Evolutionary conservation across 768 basidiomycete species (phyloP), one percentile per base, ranked within the genome.

Genomic region (Lactarius hatsudake): DNA sequence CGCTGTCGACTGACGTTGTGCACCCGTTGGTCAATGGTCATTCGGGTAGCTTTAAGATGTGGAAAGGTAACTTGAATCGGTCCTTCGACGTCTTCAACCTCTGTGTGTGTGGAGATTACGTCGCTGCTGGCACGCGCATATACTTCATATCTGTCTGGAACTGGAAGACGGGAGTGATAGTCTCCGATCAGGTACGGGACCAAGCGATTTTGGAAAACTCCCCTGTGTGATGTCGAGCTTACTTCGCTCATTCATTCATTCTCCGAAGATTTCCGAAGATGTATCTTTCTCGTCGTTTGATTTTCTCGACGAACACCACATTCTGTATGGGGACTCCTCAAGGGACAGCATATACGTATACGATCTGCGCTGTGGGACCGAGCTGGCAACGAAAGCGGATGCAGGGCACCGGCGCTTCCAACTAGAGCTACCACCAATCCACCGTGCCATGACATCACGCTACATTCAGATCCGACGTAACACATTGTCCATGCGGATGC

Each of bases 271-370:
- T 15, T 45, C 66, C 0, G 32, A 32, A 32, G 30, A 63, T 6
- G 58, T 55, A 8, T 9, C 8, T 4, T 67, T 63, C 53, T 64
- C 62, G 15, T 67, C 66, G 4, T 67, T 64, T 18, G 58, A 63
- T 23, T 67, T 67, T 32, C 51, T 67, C n/a, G 66, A 67, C 8
- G 62, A 67, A n/a, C 53, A 60, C 20, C 66, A 67, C 32, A 67
- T 67, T 26, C 5, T 64, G 15, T 67, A 56, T 26, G 43, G 62
- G 15, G 26, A 15, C 18, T 64, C 66, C 7, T 20, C 20, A 2
- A 34, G 56, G 13, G 67, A 64, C 40, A 64, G 53, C 42, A 34
- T 64, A 43, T 56, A 64, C 43, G 62, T 68, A 18, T 68, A 61
- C 51, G 62, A 68, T 53, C 9, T 68, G 32, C 62, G 67, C 34